phyloP scores from a whole-genome alignment of 345 rosid species.

The Linum trigynum region DNA sequence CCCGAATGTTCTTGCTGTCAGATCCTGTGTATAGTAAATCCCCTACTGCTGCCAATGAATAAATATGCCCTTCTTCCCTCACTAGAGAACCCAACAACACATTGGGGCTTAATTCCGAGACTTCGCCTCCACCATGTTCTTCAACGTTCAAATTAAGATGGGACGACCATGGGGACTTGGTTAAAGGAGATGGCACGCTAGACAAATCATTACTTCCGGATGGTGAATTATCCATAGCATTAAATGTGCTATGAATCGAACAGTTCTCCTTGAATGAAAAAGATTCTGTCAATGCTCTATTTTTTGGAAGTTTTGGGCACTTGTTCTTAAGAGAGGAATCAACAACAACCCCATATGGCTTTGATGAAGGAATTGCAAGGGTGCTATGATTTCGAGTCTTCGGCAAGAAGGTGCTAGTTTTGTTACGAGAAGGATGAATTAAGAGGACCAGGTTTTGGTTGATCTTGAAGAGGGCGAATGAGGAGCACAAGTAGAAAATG shows the following conservation, averaged over 20 bases:
- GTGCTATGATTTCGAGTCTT: no score
- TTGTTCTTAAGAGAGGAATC: neutral
- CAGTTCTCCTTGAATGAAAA: no score
- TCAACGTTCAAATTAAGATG: neutral
- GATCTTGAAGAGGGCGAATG: neutral
- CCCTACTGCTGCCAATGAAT: neutral
- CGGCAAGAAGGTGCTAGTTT: neutral
- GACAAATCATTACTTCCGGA: no score
- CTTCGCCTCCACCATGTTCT: neutral
- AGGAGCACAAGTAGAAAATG: neutral
- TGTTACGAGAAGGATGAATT: neutral
- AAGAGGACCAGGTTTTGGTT: neutral
- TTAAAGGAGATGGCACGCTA: neutral
- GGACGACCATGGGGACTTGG: neutral
- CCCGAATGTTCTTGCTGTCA: conserved; percentile 2
- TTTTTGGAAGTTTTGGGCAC: neutral
- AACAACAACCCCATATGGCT: neutral
- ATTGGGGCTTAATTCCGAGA: neutral
- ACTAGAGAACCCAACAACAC: no score
- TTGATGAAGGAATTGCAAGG: neutral
- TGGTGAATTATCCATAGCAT: no score
- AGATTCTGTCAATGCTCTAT: neutral
- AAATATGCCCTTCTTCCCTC: neutral
- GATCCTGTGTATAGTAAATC: neutral
- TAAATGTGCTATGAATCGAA: no score